Base-by-base conservation (phyloP, 306 rosid species). In the Fragaria vesca region DNA sequence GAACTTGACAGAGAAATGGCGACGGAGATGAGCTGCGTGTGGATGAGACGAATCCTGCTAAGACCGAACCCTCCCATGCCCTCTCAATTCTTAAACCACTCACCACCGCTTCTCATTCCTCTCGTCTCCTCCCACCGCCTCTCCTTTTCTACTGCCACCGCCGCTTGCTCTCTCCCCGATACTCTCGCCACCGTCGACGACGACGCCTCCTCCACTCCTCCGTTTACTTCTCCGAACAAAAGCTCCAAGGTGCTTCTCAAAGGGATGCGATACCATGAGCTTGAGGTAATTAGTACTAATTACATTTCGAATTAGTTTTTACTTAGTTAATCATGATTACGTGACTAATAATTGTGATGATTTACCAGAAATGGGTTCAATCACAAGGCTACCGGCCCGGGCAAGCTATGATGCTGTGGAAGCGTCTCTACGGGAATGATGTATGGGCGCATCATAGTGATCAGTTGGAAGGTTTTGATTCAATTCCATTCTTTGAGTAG, bases 391-490 rank as follows among this genome's bases (percentile, higher is more conserved):
- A 83, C 78, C 85, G 96, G 61, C 93, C 96, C 54, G 98, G 96
- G 16, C 98, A 94, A 80, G 97, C 96, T 72, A 81, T 94, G 82
- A 92, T 94, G 96, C 85, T 94, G 51, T 94, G 98, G 98, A 94
- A 89, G 81, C 96, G 96, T 60, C 80, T 92, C 24, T 94, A 94
- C 81, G 97, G 98, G 76, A 86, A 90, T 72, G 66, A 78, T 80
- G 86, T 90, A 69, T 94, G 96, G 98, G 98, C 92, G 2, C 86
- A 88, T 78, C 74, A 86, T 17, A 26, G 66, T 69, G 93, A 94
- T 82, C 97, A 92, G 76, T 84, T 94, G 82, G 88, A 92, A 90
- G 98, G 98, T 94, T 43, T 43, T 18, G 47, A 9, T 32, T 46
- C 0, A 34, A 7, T n/a, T 18, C n/a, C 65, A 55, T 8, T 24